phyloP scores from a whole-genome alignment of 208 protist species.

The Lotmaria passim region DNA sequence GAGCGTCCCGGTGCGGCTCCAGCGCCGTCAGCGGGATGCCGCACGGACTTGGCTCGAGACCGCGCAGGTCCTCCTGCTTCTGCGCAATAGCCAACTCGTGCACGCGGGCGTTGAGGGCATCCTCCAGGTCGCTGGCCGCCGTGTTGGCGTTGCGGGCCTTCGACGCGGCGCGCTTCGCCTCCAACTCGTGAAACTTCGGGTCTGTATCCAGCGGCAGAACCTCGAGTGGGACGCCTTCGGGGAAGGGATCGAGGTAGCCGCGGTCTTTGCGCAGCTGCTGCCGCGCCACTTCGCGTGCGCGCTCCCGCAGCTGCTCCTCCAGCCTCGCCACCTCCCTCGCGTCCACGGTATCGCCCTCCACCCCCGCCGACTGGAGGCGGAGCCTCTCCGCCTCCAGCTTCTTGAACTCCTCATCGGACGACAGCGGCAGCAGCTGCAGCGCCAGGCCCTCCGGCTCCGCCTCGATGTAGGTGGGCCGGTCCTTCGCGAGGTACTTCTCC shows the following conservation, averaged over 20 bases:
- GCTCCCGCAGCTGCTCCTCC: slow-evolving; percentile 58
- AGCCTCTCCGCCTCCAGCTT: slow-evolving; percentile 55
- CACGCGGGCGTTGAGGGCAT: slow-evolving; percentile 67
- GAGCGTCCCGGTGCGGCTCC: slow-evolving; percentile 62
- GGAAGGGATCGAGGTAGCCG: slow-evolving; percentile 60
- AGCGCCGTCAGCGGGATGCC: slow-evolving; percentile 57
- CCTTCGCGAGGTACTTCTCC: slow-evolving; percentile 51
- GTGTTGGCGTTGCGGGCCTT: slow-evolving; percentile 60
- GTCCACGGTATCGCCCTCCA: slow-evolving; percentile 31
- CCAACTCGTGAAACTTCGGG: slow-evolving; percentile 55
- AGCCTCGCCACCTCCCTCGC: slow-evolving; percentile 41
- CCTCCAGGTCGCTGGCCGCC: slow-evolving; percentile 57
- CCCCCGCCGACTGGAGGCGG: slow-evolving; percentile 31
- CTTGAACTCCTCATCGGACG: slow-evolving; percentile 64
- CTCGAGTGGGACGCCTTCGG: slow-evolving; percentile 62
- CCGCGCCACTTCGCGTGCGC: slow-evolving; percentile 56
- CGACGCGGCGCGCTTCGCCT: slow-evolving; percentile 57
- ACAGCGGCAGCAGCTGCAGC: slow-evolving; percentile 53
- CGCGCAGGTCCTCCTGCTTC: slow-evolving; percentile 59
- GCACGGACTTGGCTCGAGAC: slow-evolving; percentile 45
- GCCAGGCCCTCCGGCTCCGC: slow-evolving; percentile 56
- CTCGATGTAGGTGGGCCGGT: slow-evolving; percentile 74
- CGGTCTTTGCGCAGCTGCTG: slow-evolving; percentile 64
- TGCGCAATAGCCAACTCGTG: slow-evolving; percentile 64
- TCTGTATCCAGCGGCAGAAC: slow-evolving; percentile 74